Conservation (phyloP, 2,329 filamentous ascomycete genomes). For the Lachnellula occidentalis region DNA sequence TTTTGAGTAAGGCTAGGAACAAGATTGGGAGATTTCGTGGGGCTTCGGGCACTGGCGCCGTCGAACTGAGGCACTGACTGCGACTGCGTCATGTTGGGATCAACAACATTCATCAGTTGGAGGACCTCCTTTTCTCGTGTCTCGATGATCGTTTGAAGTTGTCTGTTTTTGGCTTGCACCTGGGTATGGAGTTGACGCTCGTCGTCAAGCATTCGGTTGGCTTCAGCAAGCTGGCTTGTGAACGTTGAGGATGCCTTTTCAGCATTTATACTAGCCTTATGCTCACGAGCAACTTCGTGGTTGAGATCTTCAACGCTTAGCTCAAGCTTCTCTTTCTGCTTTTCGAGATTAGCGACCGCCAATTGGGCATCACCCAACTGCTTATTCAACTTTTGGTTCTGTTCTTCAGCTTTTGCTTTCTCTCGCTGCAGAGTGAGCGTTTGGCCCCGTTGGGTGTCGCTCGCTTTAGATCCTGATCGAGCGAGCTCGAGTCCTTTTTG, state of each 20-base stretch:
- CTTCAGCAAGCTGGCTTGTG: constrained; percentile 79
- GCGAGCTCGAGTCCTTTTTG: constrained; percentile 97
- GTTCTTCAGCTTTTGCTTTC: constrained; percentile 76
- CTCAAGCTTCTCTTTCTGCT: constrained; percentile 88
- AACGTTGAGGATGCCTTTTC: constrained; percentile 81
- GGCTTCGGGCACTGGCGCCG: constrained; percentile 51
- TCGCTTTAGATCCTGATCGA: constrained; percentile 78
- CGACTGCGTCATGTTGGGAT: constrained; percentile 53
- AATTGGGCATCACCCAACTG: constrained; percentile 84
- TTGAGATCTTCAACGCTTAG: constrained; percentile 86
- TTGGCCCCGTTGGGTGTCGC: constrained; percentile 74
- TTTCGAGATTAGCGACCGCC: constrained; percentile 77
- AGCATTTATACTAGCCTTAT: constrained; percentile 82
- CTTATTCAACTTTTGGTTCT: constrained; percentile 72
- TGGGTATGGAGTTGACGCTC: constrained; percentile 81
- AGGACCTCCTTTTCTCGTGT: constrained; percentile 76
- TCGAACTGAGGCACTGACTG: constrained; percentile 47
- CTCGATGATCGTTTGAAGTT: constrained; percentile 74
- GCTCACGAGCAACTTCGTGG: constrained; percentile 84
- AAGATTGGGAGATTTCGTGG: constrained; percentile 47
- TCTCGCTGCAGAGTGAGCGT: constrained; percentile 73
- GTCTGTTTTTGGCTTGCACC: constrained; percentile 77
- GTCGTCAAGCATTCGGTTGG: constrained; percentile 83
- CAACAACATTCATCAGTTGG: constrained; percentile 77
- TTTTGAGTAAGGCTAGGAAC: constrained; percentile 82